Evolutionary conservation across 352 stramenopile species (phyloP), one percentile per base, ranked within the genome.

Genomic region (Phytophthora sansomeana): DNA sequence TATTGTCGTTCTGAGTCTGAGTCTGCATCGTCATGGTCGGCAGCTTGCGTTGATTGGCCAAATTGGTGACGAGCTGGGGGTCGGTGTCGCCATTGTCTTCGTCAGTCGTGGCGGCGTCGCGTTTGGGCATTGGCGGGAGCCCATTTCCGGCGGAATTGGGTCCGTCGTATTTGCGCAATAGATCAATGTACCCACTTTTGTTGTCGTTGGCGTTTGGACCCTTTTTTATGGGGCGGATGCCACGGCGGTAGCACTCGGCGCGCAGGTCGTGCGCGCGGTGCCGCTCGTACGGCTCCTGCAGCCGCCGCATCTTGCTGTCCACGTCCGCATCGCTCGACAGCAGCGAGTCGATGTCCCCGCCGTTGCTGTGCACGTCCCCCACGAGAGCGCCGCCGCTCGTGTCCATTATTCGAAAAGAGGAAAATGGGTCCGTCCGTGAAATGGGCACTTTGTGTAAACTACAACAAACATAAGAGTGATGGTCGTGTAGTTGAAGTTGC

Each of bases 141-240:
- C 52, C 63, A 47, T 54, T 59, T 54, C n/a, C n/a, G n/a, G n/a
- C n/a, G n/a, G n/a, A n/a, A n/a, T n/a, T 51, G 51, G 2, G 72
- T 75, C 33, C 75, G 65, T 92, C 83, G 51, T 78, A 78, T 74
- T 85, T 81, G 49, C 85, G 81, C 46, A 93, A 63, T 42, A 93
- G 63, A 21, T 85, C 30, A 48, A 93, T 86, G 69, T 93, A 93
- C 14, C 85, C 85, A 70, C 74, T 80, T 78, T 93, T 93, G 69
- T 93, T 93, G 77, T 93, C 85, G 64, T 93, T 93, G n/a, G 85
- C 83, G 44, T 90, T 78, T 4, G 85, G 85, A 1, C 85, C 85
- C 78, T 92, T 93, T 73, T 93, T 93, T 52, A 91, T 88, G 26
- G 85, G 85, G 0, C 85, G 85, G 52, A 93, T 77, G 26, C 85